A percentile compares a stretch with the other conserved stretches of the same genome.
These are phyloP conservation scores for Achaetomium macrosporum DNA, from an alignment of 2,329 filamentous ascomycete species.

Conservation along the genomic window DNA sequence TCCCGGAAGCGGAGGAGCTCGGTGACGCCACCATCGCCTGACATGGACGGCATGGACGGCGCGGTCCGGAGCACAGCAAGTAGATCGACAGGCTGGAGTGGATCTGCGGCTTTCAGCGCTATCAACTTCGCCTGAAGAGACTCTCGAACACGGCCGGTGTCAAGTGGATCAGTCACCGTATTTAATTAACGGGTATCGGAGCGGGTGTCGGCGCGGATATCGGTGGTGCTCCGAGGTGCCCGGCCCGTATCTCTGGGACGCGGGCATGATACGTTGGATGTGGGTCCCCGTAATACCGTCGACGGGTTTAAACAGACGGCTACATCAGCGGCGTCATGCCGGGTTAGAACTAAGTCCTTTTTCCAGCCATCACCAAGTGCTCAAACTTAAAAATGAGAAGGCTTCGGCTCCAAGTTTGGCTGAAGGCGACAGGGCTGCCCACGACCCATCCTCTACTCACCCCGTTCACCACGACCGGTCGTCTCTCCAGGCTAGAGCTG, in stretches of 20 bases:
- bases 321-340: background rate
- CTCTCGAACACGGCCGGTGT: background rate
- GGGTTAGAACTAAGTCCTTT: background rate
- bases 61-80: no score
- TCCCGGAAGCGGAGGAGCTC: background rate
- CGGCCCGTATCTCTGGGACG: background rate
- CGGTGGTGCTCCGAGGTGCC: background rate
- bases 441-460: slow-evolving; percentile 1
- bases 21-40: slow-evolving; percentile 10
- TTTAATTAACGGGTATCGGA: background rate
- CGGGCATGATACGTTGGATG: background rate
- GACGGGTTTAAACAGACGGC: background rate
- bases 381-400: slow-evolving; percentile 1
- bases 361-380: background rate
- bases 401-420: background rate
- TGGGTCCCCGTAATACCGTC: background rate
- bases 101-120: no score
- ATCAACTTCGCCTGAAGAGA: background rate
- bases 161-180: no score
- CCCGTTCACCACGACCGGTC: background rate
- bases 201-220: slow-evolving; percentile 8
- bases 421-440: slow-evolving; percentile 3
- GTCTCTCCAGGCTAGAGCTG: background rate
- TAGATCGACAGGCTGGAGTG: background rate
- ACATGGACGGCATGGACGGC: no score